A percentile compares a stretch with the other conserved stretches of the same genome.
phyloP scores from a whole-genome alignment of 2,329 filamentous ascomycete genomes.

The Fusarium verticillioides region DNA sequence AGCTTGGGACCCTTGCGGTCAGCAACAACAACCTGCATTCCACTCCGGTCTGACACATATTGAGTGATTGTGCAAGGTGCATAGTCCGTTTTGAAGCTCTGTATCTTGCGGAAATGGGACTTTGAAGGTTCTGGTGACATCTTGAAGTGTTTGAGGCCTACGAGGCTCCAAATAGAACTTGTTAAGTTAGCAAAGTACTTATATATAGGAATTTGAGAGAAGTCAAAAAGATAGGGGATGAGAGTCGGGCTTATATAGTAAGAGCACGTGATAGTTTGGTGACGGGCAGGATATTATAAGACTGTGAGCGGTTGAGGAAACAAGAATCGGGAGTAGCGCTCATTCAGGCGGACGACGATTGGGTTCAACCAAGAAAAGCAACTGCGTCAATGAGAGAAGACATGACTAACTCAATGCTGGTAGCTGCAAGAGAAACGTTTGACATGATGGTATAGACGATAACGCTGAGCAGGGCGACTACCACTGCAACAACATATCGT shows the following conservation, averaged over 20 bases:
- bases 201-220: background rate
- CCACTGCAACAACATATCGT: conserved; percentile 31
- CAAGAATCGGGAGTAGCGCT: background rate
- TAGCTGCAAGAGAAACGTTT: background rate
- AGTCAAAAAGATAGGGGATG: background rate
- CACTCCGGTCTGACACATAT: conserved; percentile 94
- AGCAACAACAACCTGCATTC: conserved; percentile 93
- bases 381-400: background rate
- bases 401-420: conserved; percentile 26
- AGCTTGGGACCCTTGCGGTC: conserved; percentile 95
- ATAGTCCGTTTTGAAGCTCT: conserved; percentile 90
- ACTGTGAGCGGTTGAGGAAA: background rate
- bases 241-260: background rate
- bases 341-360: background rate
- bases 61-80: conserved; percentile 89
- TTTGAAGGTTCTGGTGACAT: conserved; percentile 66
- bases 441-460: conserved; percentile 15
- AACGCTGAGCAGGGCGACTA: conserved; percentile 40
- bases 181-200: conserved; percentile 20
- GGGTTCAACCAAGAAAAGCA: background rate
- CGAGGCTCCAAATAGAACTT: conserved; percentile 37
- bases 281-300: background rate
- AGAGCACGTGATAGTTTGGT: background rate
- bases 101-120: conserved; percentile 81
- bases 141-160: conserved; percentile 32